These are phyloP conservation scores for Raffaelea ambrosiae DNA, from an alignment of 2,329 filamentous ascomycete species.

Conservation along the genomic window DNA sequence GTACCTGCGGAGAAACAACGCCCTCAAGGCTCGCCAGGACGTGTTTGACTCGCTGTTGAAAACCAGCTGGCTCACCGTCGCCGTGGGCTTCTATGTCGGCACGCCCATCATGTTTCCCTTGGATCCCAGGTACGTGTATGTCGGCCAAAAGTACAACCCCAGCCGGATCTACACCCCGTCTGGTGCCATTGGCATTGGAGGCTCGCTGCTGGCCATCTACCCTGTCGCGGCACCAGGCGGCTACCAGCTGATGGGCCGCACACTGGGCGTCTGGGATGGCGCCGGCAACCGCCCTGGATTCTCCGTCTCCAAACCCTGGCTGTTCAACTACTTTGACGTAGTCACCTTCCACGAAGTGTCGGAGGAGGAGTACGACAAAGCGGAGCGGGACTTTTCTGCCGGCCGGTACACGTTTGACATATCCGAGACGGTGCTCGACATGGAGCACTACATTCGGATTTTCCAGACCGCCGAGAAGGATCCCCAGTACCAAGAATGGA, in stretches of 20 bases:
- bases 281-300: slow-evolving; percentile 43
- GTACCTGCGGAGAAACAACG: slow-evolving; percentile 25
- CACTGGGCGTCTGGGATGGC: slow-evolving; percentile 44
- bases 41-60: slow-evolving; percentile 9
- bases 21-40: slow-evolving; percentile 13
- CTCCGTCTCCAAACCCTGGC: slow-evolving; percentile 35
- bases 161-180: slow-evolving; percentile 24
- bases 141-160: slow-evolving; percentile 22
- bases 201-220: slow-evolving; percentile 26
- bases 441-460: not conserved
- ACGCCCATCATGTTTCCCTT: slow-evolving; percentile 23
- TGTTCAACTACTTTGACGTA: slow-evolving; percentile 49
- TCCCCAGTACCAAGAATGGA: not conserved
- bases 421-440: not conserved
- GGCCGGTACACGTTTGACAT: slow-evolving; percentile 49
- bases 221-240: slow-evolving; percentile 28
- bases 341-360: slow-evolving; percentile 45
- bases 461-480: not conserved
- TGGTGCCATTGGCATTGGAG: slow-evolving; percentile 26
- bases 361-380: slow-evolving; percentile 38
- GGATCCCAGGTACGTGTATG: slow-evolving; percentile 14
- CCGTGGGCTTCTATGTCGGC: slow-evolving; percentile 22
- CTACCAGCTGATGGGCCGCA: slow-evolving; percentile 30
- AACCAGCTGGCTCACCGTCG: slow-evolving; percentile 14
- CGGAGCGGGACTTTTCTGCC: slow-evolving; percentile 28